Evolutionary conservation across 208 protist species (phyloP).

Genomic region (Crithidia acanthocephali): DNA sequence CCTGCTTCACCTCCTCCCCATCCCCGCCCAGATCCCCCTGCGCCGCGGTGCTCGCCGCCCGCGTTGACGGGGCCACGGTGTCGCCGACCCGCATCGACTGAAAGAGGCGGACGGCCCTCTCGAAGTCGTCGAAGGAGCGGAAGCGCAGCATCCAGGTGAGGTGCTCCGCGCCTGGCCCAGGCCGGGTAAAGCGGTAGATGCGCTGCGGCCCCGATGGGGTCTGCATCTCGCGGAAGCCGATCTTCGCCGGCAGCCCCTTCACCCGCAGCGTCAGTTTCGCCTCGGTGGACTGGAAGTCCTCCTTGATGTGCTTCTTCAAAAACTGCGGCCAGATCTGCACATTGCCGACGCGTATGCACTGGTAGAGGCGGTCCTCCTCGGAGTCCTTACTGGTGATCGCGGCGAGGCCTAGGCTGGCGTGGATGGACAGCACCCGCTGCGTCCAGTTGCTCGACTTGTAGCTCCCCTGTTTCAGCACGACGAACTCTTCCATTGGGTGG

Average conservation of each 20-base stretch:
- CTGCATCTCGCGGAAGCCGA: neutral
- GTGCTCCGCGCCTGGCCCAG: constrained; percentile 1
- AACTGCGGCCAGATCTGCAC: constrained; percentile 34
- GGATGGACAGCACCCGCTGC: constrained; percentile 16
- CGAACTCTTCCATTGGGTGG: constrained; percentile 16
- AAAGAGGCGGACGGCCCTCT: constrained; percentile 8
- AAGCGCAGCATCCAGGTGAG: constrained; percentile 26
- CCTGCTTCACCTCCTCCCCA: constrained; percentile 17
- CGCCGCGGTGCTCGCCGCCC: neutral
- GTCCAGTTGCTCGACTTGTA: constrained; percentile 25
- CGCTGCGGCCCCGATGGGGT: neutral
- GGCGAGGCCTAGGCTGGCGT: constrained; percentile 7
- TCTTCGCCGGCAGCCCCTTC: constrained; percentile 13
- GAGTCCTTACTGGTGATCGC: constrained; percentile 17
- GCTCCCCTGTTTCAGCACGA: constrained; percentile 16
- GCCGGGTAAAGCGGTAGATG: constrained; percentile 15
- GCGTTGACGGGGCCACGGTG: neutral
- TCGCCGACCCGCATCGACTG: constrained; percentile 18
- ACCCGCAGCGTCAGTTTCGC: constrained; percentile 25
- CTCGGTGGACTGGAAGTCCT: constrained; percentile 13
- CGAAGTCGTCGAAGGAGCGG: constrained; percentile 3
- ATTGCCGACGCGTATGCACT: constrained; percentile 17
- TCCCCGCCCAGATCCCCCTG: constrained; percentile 8
- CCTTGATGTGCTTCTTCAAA: constrained; percentile 21
- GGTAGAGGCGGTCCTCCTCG: constrained; percentile 2